Evolutionary conservation across 306 rosid species (phyloP), one percentile per base, ranked within the genome.

Genomic region (Castanopsis chinensis): DNA sequence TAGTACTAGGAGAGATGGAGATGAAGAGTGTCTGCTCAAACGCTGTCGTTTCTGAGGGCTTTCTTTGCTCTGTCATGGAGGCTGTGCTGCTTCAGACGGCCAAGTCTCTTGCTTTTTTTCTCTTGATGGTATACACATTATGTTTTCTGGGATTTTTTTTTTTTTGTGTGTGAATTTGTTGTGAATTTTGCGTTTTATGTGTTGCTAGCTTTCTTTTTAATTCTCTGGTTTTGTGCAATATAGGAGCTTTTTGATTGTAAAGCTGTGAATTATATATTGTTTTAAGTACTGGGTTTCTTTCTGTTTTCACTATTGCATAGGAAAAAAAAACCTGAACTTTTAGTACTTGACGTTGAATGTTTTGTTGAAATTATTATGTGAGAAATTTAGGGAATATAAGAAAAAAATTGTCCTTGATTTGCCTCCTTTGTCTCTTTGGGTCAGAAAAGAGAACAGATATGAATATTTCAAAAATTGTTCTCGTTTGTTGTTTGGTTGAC

Each of bases 41-140:
- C 69, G 79, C 69, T 12, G 10, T 63, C 35, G 49, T 78, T 75
- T 64, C 33, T 37, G 76, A 78, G 67, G 60, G 76, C 60, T 64
- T 77, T 37, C 78, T 81, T 74, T 79, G 83, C 82, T 83, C 88
- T 73, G 86, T 83, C 5, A 73, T 87, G 72, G 78, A 81, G n/a
- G 83, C 84, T 21, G 3, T 86, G 32, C 72, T 74, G 32, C 86
- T 83, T 69, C 85, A 89, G 83, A 81, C 88, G 51, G 71, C 86
- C 15, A 86, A 89, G 52, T 85, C 92, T n/a, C 45, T 87, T 75
- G 73, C 86, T 76, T 76, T 35, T 43, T 59, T 77, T 51, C 77
- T 71, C 41, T 18, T 79, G 19, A 63, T 83, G 90, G 93, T 90
- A 69, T 51, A 49, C 78, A 15, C 25, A 37, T 70, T 79, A 15